Evolutionary conservation across 2,329 filamentous ascomycete species (phyloP).

Genomic region (Talaromyces rugulosus): DNA sequence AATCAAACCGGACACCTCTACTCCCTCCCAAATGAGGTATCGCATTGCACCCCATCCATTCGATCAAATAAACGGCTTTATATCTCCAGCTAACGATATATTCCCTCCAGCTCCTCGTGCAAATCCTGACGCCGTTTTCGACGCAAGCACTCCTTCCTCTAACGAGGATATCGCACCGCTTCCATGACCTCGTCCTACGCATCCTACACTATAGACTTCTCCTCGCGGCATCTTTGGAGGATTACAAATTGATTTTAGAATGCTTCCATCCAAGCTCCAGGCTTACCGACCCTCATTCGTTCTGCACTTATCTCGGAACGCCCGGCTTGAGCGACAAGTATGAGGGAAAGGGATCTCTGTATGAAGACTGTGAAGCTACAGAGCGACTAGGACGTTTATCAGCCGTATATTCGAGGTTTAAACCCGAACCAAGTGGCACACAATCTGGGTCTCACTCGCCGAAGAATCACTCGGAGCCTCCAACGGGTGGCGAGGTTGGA

Average conservation of each 20-base stretch:
- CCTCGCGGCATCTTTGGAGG: conserved; percentile 53
- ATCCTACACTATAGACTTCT: conserved; percentile 63
- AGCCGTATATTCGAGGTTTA: conserved; percentile 66
- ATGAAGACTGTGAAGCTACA: conserved; percentile 26
- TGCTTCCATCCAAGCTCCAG: conserved; percentile 71
- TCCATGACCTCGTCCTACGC: conserved; percentile 60
- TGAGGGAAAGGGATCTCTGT: conserved; percentile 35
- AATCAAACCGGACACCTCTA: conserved; percentile 11
- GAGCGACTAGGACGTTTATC: conserved; percentile 46
- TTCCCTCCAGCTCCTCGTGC: conserved; percentile 45
- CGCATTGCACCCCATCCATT: background rate
- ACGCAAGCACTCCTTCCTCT: conserved; percentile 54
- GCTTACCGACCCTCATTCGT: conserved; percentile 64
- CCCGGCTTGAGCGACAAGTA: conserved; percentile 51
- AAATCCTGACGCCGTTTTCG: conserved; percentile 47
- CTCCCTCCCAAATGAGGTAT: conserved; percentile 35
- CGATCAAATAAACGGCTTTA: background rate
- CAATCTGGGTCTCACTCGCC: conserved; percentile 5
- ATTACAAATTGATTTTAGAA: conserved; percentile 69
- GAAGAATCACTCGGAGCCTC: conserved; percentile 10
- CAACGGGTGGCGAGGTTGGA: conserved; percentile 24
- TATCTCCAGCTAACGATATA: background rate
- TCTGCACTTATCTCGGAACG: conserved; percentile 65
- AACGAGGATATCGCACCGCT: conserved; percentile 57
- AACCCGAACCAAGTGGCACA: conserved; percentile 57